These are phyloP conservation scores for Serendipita sp. DNA, from an alignment of 768 basidiomycete genomes.

Conservation along the genomic window DNA sequence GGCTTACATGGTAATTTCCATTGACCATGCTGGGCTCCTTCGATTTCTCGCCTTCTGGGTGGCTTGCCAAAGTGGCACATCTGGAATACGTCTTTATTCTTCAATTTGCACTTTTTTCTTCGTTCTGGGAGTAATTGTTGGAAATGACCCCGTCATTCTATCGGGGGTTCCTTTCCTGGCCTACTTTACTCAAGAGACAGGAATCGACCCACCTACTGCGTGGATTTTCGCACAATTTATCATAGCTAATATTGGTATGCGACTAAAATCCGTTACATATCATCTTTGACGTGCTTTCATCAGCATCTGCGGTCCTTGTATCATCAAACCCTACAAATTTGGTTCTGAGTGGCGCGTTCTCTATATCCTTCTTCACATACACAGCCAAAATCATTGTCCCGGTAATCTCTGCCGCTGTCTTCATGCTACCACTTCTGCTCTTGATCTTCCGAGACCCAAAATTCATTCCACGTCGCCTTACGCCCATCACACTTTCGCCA, in stretches of 20 bases:
- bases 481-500: slow-evolving; percentile 19
- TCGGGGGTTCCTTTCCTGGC: slow-evolving; percentile 82
- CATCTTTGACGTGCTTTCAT: slow-evolving; percentile 56
- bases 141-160: slow-evolving; percentile 88
- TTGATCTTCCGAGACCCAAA: slow-evolving; percentile 40
- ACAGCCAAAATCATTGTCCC: slow-evolving; percentile 74
- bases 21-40: slow-evolving; percentile 79
- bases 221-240: slow-evolving; percentile 30
- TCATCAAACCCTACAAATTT: slow-evolving; percentile 91
- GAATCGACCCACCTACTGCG: slow-evolving; percentile 24
- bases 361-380: slow-evolving; percentile 57
- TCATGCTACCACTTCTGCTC: slow-evolving; percentile 46
- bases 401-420: slow-evolving; percentile 44
- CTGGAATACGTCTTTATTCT: slow-evolving; percentile 56
- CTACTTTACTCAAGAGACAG: slow-evolving; percentile 65
- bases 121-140: slow-evolving; percentile 58
- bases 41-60: slow-evolving; percentile 83
- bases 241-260: slow-evolving; percentile 18
- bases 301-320: slow-evolving; percentile 44
- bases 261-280: neutral
- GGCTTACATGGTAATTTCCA: slow-evolving; percentile 79
- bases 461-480: slow-evolving; percentile 35
- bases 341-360: slow-evolving; percentile 76
- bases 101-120: slow-evolving; percentile 79
- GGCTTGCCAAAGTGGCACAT: slow-evolving; percentile 51